phyloP scores from a whole-genome alignment of 495 filamentous ascomycete species.

The Niebla homalea region DNA sequence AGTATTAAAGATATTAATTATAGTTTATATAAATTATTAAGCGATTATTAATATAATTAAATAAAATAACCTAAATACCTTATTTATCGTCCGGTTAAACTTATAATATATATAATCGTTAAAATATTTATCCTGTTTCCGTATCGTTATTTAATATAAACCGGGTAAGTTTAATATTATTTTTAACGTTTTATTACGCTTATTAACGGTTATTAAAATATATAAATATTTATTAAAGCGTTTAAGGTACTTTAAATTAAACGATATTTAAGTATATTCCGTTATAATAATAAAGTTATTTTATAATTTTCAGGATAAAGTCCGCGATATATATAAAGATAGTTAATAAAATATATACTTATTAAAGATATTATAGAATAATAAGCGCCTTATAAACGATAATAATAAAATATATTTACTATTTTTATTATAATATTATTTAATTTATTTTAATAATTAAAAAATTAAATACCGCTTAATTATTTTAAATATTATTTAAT shows the following conservation, averaged over 20 bases:
- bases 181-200: background rate
- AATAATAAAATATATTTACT: background rate
- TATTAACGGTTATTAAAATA: background rate
- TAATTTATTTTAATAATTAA: too few relatives aligned
- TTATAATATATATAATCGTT: background rate
- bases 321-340: background rate
- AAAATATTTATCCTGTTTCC: slow-evolving; percentile 1
- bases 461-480: too few relatives aligned
- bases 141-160: background rate
- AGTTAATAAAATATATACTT: background rate
- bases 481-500: too few relatives aligned
- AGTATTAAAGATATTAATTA: background rate
- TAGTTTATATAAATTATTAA: background rate
- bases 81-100: background rate
- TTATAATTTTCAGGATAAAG: background rate
- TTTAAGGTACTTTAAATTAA: background rate
- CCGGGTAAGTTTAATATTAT: slow-evolving; percentile 1
- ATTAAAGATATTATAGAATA: background rate
- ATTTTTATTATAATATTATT: too few relatives aligned
- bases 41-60: background rate
- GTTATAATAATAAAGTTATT: background rate
- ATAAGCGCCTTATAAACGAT: background rate
- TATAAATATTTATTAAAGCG: background rate
- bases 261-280: background rate
- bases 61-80: background rate